Evolutionary conservation across 805 yeast species (phyloP).

Genomic region (Candida verbasci): DNA sequence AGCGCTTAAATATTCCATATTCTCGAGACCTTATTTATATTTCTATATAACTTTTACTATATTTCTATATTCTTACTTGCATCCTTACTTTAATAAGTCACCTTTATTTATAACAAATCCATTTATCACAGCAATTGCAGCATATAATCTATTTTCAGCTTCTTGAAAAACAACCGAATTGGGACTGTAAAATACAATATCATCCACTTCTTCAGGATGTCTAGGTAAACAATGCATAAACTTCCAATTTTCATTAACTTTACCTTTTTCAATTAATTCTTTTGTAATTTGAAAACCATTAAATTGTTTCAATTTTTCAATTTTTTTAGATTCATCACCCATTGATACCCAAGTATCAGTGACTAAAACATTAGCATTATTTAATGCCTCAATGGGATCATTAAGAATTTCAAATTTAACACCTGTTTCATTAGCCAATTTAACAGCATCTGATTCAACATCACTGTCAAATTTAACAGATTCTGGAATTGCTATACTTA

Average conservation of each 20-base stretch:
- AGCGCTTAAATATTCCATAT: neutral
- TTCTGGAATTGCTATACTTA: slow-evolving; percentile 80
- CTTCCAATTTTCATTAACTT: slow-evolving; percentile 64
- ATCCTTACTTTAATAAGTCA: slow-evolving; percentile 26
- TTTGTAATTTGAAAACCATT: slow-evolving; percentile 79
- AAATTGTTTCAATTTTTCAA: slow-evolving; percentile 70
- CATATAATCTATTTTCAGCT: slow-evolving; percentile 94
- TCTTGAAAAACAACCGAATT: slow-evolving; percentile 84
- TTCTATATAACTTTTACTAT: neutral
- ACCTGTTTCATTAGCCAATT: slow-evolving; percentile 44
- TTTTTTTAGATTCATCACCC: slow-evolving; percentile 90
- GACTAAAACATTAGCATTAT: slow-evolving; percentile 74
- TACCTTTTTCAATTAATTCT: slow-evolving; percentile 55
- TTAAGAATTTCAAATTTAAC: slow-evolving; percentile 52
- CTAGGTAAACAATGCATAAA: slow-evolving; percentile 99
- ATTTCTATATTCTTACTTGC: neutral
- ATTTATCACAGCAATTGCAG: slow-evolving; percentile 92
- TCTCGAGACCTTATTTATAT: too few species aligned
- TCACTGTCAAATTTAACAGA: slow-evolving; percentile 58
- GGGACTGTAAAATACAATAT: slow-evolving; percentile 83
- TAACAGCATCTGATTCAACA: slow-evolving; percentile 51
- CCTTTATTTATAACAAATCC: slow-evolving; percentile 87
- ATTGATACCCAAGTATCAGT: slow-evolving; percentile 97
- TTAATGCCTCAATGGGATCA: slow-evolving; percentile 72
- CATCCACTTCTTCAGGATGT: slow-evolving; percentile 90